Evolutionary conservation across 2,329 filamentous ascomycete species (phyloP).

Genomic region (Microcyclosporella mali): DNA sequence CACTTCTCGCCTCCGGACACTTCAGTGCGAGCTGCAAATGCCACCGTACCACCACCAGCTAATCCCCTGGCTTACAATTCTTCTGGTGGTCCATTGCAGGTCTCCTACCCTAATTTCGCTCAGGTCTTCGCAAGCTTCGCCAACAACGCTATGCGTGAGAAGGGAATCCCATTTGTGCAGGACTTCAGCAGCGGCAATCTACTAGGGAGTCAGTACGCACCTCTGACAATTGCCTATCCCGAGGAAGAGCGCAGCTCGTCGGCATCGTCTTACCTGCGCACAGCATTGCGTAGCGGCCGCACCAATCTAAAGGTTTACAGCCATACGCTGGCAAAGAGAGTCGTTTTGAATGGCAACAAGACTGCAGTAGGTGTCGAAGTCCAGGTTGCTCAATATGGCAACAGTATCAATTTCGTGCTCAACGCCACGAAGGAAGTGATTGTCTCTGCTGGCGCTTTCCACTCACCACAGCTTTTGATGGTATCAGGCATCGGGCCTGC

Average conservation of each 20-base stretch:
- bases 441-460: slow-evolving; percentile 39
- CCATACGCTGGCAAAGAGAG: slow-evolving; percentile 20
- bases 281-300: slow-evolving; percentile 2
- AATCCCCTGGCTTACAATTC: slow-evolving; percentile 13
- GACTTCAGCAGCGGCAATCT: slow-evolving; percentile 10
- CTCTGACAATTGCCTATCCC: slow-evolving; percentile 12
- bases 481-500: slow-evolving; percentile 21
- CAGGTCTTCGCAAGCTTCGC: slow-evolving; percentile 12
- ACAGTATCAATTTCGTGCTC: slow-evolving; percentile 1
- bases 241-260: slow-evolving; percentile 16
- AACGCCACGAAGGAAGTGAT: slow-evolving; percentile 39
- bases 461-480: slow-evolving; percentile 34
- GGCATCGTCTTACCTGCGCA: slow-evolving; percentile 9
- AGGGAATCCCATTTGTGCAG: slow-evolving; percentile 8
- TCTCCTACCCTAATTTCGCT: slow-evolving; percentile 25
- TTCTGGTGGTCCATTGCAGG: slow-evolving; percentile 28
- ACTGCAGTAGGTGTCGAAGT: slow-evolving; percentile 24
- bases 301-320: slow-evolving; percentile 11
- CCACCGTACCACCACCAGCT: slow-evolving; percentile 9
- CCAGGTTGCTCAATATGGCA: background rate
- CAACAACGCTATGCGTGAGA: slow-evolving; percentile 7
- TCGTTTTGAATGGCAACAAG: slow-evolving; percentile 28
- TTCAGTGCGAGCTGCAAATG: slow-evolving; percentile 8
- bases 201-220: slow-evolving; percentile 14
- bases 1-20: slow-evolving; percentile 4